Evolutionary conservation across 768 basidiomycete species (phyloP).

Genomic region (Royoungia palumana): DNA sequence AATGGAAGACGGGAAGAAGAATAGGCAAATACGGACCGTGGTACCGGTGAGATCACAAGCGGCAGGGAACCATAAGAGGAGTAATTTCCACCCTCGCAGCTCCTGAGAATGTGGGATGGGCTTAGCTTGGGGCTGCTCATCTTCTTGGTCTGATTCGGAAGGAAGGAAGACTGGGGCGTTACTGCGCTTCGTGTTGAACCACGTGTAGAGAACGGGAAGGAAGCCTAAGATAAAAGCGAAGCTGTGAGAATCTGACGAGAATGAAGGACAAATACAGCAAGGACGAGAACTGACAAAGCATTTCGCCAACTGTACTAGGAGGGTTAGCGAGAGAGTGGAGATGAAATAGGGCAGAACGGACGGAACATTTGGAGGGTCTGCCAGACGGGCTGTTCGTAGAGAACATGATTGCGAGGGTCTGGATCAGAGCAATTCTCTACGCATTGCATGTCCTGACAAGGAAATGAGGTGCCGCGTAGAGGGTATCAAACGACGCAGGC

Average conservation of each 20-base stretch:
- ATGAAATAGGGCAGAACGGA: slow-evolving; percentile 39
- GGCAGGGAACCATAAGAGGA: slow-evolving; percentile 87
- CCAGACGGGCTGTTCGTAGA: slow-evolving; percentile 95
- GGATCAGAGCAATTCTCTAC: slow-evolving; percentile 84
- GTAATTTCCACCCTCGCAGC: slow-evolving; percentile 64
- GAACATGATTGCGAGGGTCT: slow-evolving; percentile 56
- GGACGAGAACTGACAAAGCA: slow-evolving; percentile 67
- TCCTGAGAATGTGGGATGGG: slow-evolving; percentile 32
- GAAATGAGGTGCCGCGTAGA: slow-evolving; percentile 3
- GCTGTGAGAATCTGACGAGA: slow-evolving; percentile 15
- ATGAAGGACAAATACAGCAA: slow-evolving; percentile 8
- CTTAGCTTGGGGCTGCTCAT: slow-evolving; percentile 37
- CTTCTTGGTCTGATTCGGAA: slow-evolving; percentile 47
- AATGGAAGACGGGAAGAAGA: slow-evolving; percentile 11
- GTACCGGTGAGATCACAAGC: slow-evolving; percentile 88
- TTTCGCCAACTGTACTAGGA: slow-evolving; percentile 80
- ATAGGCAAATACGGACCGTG: slow-evolving; percentile 53
- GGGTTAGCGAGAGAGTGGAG: slow-evolving; percentile 30
- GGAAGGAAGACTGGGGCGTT: slow-evolving; percentile 53
- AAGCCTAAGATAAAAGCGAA: slow-evolving; percentile 55
- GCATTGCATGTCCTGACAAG: slow-evolving; percentile 88
- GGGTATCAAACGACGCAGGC: slow-evolving; percentile 14
- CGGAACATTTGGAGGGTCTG: slow-evolving; percentile 89
- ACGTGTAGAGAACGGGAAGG: slow-evolving; percentile 75
- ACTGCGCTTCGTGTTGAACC: slow-evolving; percentile 48